A percentile compares a stretch with the other conserved stretches of the same genome.
Conservation (phyloP, 495 filamentous ascomycete genomes). For the Saxophila tyrrhenica region DNA sequence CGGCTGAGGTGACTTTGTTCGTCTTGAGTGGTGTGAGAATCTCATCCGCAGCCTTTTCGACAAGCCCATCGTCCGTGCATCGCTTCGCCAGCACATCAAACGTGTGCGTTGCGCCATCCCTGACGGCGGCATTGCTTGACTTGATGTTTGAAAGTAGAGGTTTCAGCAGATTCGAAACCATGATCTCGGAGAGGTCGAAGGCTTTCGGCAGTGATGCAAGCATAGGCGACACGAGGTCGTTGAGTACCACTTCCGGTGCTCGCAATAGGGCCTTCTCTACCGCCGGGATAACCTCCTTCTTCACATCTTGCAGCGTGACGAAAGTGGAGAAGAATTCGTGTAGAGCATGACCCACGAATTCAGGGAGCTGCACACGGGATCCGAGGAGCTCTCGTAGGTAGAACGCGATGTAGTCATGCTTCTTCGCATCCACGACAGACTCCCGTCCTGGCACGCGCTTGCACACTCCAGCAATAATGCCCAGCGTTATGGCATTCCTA, state of each 20-base stretch:
- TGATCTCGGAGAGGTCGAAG: slow-evolving; percentile 64
- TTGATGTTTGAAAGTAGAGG: slow-evolving; percentile 79
- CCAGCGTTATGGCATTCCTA: slow-evolving; percentile 66
- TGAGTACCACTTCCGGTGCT: slow-evolving; percentile 79
- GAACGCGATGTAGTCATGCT: slow-evolving; percentile 62
- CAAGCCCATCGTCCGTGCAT: slow-evolving; percentile 42
- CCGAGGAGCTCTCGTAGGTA: slow-evolving; percentile 76
- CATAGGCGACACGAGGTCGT: slow-evolving; percentile 59
- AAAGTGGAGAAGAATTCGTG: slow-evolving; percentile 75
- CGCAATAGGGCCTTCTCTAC: slow-evolving; percentile 81
- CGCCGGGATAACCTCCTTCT: slow-evolving; percentile 62
- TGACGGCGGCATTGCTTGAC: slow-evolving; percentile 67
- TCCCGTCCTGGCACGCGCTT: slow-evolving; percentile 51
- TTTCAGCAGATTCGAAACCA: slow-evolving; percentile 62
- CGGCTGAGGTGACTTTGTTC: slow-evolving; percentile 65
- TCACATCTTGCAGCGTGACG: slow-evolving; percentile 61
- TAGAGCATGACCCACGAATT: slow-evolving; percentile 60
- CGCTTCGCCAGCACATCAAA: slow-evolving; percentile 53
- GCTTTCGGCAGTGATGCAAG: slow-evolving; percentile 52
- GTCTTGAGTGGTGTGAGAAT: slow-evolving; percentile 65
- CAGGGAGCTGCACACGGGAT: slow-evolving; percentile 58
- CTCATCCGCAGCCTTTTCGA: slow-evolving; percentile 62
- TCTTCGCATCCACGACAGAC: slow-evolving; percentile 47
- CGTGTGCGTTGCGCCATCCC: slow-evolving; percentile 59
- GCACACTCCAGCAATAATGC: slow-evolving; percentile 76